phyloP scores from a whole-genome alignment of 345 rosid genomes.

The Gossypium rotundifolium region DNA sequence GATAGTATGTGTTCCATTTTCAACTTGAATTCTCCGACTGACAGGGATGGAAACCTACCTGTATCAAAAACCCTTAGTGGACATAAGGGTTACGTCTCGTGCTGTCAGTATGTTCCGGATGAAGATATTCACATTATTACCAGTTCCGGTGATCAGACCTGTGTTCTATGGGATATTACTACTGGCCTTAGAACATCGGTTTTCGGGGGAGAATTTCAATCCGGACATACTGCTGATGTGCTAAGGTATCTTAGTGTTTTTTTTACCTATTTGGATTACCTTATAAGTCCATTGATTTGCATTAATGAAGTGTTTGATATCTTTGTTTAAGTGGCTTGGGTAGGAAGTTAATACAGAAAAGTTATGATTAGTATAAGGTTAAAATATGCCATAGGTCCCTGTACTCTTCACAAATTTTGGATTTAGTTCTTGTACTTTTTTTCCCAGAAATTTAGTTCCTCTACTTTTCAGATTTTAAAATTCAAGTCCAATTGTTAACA shows the following conservation, averaged over 20 bases:
- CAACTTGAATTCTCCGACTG: slow-evolving; percentile 77
- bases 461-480: no score
- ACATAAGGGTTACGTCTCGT: slow-evolving; percentile 88
- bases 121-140: slow-evolving; percentile 83
- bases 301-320: background rate
- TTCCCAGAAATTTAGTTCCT: no score
- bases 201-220: slow-evolving; percentile 96
- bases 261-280: background rate
- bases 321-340: background rate
- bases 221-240: slow-evolving; percentile 97
- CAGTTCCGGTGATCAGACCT: slow-evolving; percentile 90
- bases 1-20: slow-evolving; percentile 92
- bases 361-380: background rate
- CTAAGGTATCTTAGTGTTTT: slow-evolving; percentile 46
- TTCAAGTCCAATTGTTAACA: no score
- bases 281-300: background rate
- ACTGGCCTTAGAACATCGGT: slow-evolving; percentile 93
- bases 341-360: background rate
- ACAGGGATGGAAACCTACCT: slow-evolving; percentile 71
- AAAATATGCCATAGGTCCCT: no score
- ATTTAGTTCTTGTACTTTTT: no score
- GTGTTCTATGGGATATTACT: slow-evolving; percentile 90
- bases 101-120: slow-evolving; percentile 93
- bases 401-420: no score
- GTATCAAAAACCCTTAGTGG: slow-evolving; percentile 82